Evolutionary conservation across 148 eudicot species (phyloP), one percentile per base, ranked within the genome.

Genomic region (Vaccinium macrocarpon): DNA sequence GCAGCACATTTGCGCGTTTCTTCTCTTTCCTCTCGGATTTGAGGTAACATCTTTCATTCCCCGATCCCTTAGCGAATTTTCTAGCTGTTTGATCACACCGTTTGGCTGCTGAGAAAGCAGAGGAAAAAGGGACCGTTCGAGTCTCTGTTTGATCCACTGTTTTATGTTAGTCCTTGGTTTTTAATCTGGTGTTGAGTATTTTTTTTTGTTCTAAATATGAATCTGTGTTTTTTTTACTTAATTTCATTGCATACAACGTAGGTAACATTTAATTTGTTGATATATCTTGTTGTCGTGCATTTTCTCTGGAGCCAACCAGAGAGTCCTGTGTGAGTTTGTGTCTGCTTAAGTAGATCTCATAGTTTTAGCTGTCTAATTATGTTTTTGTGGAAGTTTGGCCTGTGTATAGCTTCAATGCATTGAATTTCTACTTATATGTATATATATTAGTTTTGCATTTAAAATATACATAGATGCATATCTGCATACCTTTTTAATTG

Each of bases 1-100:
- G 84, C 64, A 57, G 27, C 59, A 23, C 83, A 16, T 81, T 38
- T 62, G 68, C 46, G 46, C 18, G 0, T 4, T 23, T 56, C 13
- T 29, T 5, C 55, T 25, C 29, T 68, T 25, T 49, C 4, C 1
- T 4, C 6, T 62, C 73, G 14, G 13, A 32, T 50, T 32, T 21
- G 61, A 82, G 84, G 84, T 82, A 82, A 70, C 12, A 70, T 82
- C 12, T 59, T 82, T 70, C 84, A 52, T 19, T 7, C 0, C 8
- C 68, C 8, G 23, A 9, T 46, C 2, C 0, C 14, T 46, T 0
- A 6, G 8, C 27, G 61, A 51, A n/a, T 55, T 61, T 61, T 80
- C 38, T 42, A 35, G 68, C 25, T 21, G 18, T n/a, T 62, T 23
- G 10, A 18, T 5, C 79, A 0, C 1, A n/a, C 59, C 51, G 25